Evolutionary conservation across 768 basidiomycete species (phyloP).

Genomic region (Mrakia frigida): DNA sequence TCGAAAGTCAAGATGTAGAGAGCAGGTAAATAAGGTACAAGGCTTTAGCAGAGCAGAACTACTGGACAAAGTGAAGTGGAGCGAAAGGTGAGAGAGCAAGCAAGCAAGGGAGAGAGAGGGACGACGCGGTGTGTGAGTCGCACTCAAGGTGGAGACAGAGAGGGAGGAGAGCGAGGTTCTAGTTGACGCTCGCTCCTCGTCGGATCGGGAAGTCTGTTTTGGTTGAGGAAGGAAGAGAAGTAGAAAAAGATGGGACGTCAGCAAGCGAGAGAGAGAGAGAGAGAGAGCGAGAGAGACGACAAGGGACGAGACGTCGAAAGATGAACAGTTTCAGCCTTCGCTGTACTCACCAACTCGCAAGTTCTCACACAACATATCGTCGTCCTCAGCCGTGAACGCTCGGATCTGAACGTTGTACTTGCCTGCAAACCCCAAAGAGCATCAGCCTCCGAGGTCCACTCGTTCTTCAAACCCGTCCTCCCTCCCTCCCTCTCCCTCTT

Average conservation of each 20-base stretch:
- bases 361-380: conserved; percentile 71
- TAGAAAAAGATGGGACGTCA: neutral
- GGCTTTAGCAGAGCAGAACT: too few species aligned
- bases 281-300: neutral
- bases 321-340: neutral
- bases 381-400: conserved; percentile 57
- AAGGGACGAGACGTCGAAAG: neutral
- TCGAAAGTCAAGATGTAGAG: too few species aligned
- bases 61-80: too few species aligned
- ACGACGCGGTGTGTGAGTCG: too few species aligned
- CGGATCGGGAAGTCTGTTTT: conserved; percentile 7
- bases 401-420: conserved; percentile 18
- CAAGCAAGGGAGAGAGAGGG: too few species aligned
- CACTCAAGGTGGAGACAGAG: too few species aligned
- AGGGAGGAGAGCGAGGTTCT: too few species aligned
- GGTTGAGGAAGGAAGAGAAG: too few species aligned
- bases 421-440: neutral
- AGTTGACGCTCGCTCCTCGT: neutral
- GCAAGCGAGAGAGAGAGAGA: neutral
- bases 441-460: neutral
- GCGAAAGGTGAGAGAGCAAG: too few species aligned
- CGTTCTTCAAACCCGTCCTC: conserved; percentile 55
- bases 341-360: conserved; percentile 52
- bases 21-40: too few species aligned
- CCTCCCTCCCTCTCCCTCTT: too few species aligned